A percentile compares a stretch with the other conserved stretches of the same genome.
Evolutionary conservation across 2,329 filamentous ascomycete genomes (phyloP).

Genomic region (Coniochaeta sp.): DNA sequence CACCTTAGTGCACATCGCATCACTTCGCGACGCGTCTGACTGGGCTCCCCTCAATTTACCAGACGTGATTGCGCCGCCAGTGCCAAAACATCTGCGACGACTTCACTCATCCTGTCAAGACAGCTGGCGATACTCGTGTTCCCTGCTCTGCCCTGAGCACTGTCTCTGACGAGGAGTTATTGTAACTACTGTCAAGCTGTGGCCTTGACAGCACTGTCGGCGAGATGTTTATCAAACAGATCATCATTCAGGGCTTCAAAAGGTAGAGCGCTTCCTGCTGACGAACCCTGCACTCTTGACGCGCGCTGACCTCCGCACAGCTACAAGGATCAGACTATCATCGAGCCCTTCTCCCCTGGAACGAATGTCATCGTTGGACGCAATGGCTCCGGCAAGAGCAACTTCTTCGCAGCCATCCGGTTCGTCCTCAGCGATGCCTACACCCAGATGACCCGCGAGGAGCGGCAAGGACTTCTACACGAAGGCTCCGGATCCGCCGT

Average conservation of each 20-base stretch:
- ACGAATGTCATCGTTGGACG: slow-evolving; percentile 98
- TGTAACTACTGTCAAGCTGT: slow-evolving; percentile 7
- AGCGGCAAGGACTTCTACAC: slow-evolving; percentile 92
- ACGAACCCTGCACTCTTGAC: not conserved
- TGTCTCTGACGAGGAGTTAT: not conserved
- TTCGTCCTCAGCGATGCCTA: slow-evolving; percentile 98
- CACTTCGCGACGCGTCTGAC: slow-evolving; percentile 1
- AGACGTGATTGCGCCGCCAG: slow-evolving; percentile 1
- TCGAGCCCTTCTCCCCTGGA: slow-evolving; percentile 94
- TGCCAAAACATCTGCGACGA: not conserved
- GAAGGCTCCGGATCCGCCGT: slow-evolving; percentile 96
- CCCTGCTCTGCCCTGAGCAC: not conserved
- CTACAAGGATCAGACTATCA: slow-evolving; percentile 99
- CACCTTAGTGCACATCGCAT: not conserved
- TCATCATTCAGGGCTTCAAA: slow-evolving; percentile 99
- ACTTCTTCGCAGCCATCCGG: slow-evolving; percentile 98
- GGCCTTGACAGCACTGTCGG: slow-evolving; percentile 19
- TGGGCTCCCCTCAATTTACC: not conserved
- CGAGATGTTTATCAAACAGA: slow-evolving; percentile 97
- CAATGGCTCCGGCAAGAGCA: slow-evolving; percentile 98
- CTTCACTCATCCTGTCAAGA: not conserved
- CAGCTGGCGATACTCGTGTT: not conserved
- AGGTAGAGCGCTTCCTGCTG: slow-evolving; percentile 47
- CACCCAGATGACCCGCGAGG: slow-evolving; percentile 89
- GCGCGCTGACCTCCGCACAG: slow-evolving; percentile 36